Conservation (phyloP, 257 asterid species). For the Solanum corneliomulleri region DNA sequence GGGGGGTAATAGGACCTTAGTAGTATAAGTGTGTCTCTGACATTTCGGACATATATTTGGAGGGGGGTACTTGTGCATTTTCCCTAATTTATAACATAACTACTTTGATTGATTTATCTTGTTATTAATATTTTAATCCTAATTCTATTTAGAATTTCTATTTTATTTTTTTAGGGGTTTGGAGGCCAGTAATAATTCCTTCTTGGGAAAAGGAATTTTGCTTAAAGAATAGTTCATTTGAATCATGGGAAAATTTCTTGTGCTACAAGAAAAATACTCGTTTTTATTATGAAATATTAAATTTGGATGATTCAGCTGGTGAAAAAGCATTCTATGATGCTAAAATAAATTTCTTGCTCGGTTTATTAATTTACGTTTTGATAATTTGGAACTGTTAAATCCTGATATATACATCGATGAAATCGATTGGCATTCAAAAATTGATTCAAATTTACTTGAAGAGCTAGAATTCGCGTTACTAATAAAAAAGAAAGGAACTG, state of each 20-base stretch:
- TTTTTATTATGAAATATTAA: background rate
- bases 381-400: background rate
- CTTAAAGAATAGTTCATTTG: background rate
- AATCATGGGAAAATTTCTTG: conserved; percentile 5
- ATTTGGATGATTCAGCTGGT: conserved; percentile 10
- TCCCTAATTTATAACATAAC: too few species aligned
- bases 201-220: conserved; percentile 19
- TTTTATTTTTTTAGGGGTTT: background rate
- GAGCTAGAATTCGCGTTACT: background rate
- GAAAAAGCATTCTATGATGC: conserved; percentile 6
- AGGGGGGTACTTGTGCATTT: too few species aligned
- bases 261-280: background rate
- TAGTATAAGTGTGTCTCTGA: too few species aligned
- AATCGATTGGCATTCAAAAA: background rate
- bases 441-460: background rate
- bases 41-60: too few species aligned
- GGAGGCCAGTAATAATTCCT: conserved; percentile 7
- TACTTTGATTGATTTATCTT: background rate
- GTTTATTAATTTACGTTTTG: background rate
- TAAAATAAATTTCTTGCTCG: background rate
- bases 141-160: background rate
- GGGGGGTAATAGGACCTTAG: too few species aligned
- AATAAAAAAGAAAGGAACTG: background rate
- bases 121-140: background rate
- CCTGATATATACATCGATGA: conserved; percentile 7